Evolutionary conservation across 306 rosid genomes (phyloP), one percentile per base, ranked within the genome.

Genomic region (Vigna radiata): DNA sequence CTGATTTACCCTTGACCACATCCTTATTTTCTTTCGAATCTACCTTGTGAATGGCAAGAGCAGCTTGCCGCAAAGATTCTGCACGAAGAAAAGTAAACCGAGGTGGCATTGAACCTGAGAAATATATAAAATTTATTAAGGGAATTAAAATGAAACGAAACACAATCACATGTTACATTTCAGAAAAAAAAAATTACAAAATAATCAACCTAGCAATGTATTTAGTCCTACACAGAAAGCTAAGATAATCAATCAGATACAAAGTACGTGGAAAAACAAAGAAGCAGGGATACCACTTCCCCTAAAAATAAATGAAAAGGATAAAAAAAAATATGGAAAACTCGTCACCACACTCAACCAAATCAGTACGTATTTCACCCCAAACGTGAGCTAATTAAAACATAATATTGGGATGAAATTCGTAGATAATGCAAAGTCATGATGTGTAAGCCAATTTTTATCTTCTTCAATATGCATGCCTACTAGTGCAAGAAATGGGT

Each of bases 41-140:
- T 56, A 12, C 70, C 69, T 65, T 73, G 47, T 70, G 70, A 55
- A 83, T 86, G 49, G 91, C 92, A 77, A 91, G 80, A 83, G 89
- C 90, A 82, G 91, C 86, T 56, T 88, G 77, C 65, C 86, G 87
- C 68, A 88, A 27, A 37, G 91, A 75, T 31, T 88, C 85, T 23
- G 80, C 83, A 55, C 85, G 87, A 33, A 88, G 50, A 61, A 74
- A 87, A 71, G 96, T 74, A 72, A 87, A 90, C 50, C 84, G 86
- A 4, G 80, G 83, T 16, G 73, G 82, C 82, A 7, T 29, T 37
- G 82, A 80, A 73, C 96, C 97, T 92, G 87, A 41, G 31, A 72
- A 76, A 64, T 21, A 72, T 17, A 79, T 15, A 41, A 61, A 86
- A 8, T 56, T 66, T 25, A 73, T 46, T 10, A 31, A 8, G 33